phyloP scores from a whole-genome alignment of 2,329 filamentous ascomycete genomes.

The Apiospora koreana region DNA sequence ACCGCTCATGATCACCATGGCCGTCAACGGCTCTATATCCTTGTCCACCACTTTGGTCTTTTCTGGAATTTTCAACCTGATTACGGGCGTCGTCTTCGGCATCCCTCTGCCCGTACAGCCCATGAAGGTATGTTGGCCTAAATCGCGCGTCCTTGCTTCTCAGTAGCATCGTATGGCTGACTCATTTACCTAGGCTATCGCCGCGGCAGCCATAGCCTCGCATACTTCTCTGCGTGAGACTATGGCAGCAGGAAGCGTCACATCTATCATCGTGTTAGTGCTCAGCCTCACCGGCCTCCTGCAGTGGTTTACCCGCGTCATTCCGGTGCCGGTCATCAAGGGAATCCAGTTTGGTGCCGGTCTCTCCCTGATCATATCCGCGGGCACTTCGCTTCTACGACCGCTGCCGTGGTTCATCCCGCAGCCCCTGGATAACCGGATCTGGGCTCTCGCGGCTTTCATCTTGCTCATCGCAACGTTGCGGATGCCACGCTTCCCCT shows the following conservation, averaged over 20 bases:
- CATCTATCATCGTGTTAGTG: conserved; percentile 70
- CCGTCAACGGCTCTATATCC: conserved; percentile 75
- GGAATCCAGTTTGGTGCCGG: conserved; percentile 94
- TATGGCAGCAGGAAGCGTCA: conserved; percentile 81
- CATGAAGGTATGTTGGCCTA: conserved; percentile 56
- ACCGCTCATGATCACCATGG: conserved; percentile 78
- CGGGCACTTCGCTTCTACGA: conserved; percentile 67
- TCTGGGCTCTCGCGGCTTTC: conserved; percentile 78
- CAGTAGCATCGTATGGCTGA: conserved; percentile 13
- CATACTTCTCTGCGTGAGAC: conserved; percentile 68
- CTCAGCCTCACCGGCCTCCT: conserved; percentile 82
- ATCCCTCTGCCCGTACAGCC: conserved; percentile 91
- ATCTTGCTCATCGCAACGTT: conserved; percentile 69
- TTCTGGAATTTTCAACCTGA: conserved; percentile 82
- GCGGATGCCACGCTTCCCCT: conserved; percentile 68
- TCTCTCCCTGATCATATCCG: conserved; percentile 77
- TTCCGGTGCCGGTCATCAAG: conserved; percentile 87
- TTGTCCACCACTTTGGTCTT: conserved; percentile 85
- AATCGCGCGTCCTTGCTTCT: not conserved
- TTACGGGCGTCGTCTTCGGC: conserved; percentile 81
- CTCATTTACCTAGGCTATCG: conserved; percentile 64
- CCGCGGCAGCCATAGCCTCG: conserved; percentile 79
- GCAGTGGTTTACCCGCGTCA: conserved; percentile 68
- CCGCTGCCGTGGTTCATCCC: conserved; percentile 69
- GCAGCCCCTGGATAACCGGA: conserved; percentile 71